Base-by-base conservation (phyloP, 2,329 filamentous ascomycete genomes). In the Aphanoascus verrucosus region DNA sequence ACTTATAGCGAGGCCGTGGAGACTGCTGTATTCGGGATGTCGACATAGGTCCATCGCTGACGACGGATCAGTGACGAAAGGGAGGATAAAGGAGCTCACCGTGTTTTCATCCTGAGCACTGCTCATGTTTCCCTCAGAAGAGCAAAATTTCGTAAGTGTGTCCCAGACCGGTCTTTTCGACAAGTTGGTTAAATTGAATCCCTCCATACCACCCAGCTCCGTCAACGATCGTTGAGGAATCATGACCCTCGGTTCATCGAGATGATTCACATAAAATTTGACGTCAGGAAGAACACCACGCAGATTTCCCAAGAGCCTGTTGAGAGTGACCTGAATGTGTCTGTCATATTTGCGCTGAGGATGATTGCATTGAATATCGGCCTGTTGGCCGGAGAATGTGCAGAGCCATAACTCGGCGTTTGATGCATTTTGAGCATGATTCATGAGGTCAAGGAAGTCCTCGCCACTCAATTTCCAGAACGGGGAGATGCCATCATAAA, bases 241-340 rank as follows among this genome's bases (percentile, higher is more conserved):
- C 12, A 52, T 5, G 7, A 55, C 44, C 17, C 49, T 55, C 17
- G 54, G 54, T 20, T 55, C 54, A 52, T 55, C 54, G 28, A 55
- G 38, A 12, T 55, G 49, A 37, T 55, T 55, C 43, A 55, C 54
- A 37, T 52, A 49, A 38, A 55, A 55, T 15, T 38, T 55, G 49
- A 55, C 37, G 20, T 49, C 40, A 5, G 54, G 54, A 17, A 55
- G 12, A 47, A 11, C 28, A 1, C 42, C 44, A 15, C 23, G 43
- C n/a, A 55, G 8, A 40, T 52, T 32, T 19, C 23, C 50, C 28
- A 55, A 28, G 15, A 55, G 34, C 31, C 20, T 52, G 37, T 52
- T 35, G 14, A 55, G 52, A 19, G 49, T 23, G 9, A 49, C 34
- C 20, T 52, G 38, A 17, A 53, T 50, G 37, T 53, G 38, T 31